Base-by-base conservation (phyloP, 2,329 filamentous ascomycete genomes). In the Xylaria polymorpha region DNA sequence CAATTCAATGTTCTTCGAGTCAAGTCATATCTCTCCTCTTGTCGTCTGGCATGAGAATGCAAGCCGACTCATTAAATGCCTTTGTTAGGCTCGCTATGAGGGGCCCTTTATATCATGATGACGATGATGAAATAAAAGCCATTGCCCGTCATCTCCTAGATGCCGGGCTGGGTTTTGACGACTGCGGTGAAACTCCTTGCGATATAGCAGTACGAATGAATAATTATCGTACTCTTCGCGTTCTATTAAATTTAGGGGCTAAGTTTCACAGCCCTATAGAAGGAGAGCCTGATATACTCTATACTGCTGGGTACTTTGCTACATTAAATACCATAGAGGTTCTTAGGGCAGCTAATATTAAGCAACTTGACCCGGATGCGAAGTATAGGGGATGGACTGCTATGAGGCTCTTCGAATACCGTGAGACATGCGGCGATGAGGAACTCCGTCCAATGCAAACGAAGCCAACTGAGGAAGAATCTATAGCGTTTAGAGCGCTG, bases 271-370 rank as follows among this genome's bases (percentile, higher is more conserved):
- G 8, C 2, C 5, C 14, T 10, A 18, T 14, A 14, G 37, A 44
- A 60, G 35, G 37, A n/a, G 14, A 53, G 12, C 6, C 2, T 20
- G 25, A 32, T 29, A 7, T 29, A 18, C 20, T 57, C 14, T 20
- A 29, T 20, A 7, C 4, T 4, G 55, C 55, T 41, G 55, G 18
- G 20, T 1, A 10, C 7, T 57, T 15, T 43, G 55, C 55, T 14
- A 57, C 20, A 8, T 41, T 57, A 9, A 37, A 65, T 35, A 65
- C 62, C 4, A 65, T 59, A 32, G 9, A 53, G 20, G 7, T 51
- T 59, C 55, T 60, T 4, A 65, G 44, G 22, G 9, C 43, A 22
- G 53, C 35, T 14, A 44, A 37, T 7, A 51, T 59, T 20, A 15
- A 50, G 20, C 20, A 25, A 39, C 9, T 44, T 12, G 63, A 53